These are phyloP conservation scores for Alternaria tenuissima DNA, from an alignment of 2,329 filamentous ascomycete genomes.

Conservation along the genomic window DNA sequence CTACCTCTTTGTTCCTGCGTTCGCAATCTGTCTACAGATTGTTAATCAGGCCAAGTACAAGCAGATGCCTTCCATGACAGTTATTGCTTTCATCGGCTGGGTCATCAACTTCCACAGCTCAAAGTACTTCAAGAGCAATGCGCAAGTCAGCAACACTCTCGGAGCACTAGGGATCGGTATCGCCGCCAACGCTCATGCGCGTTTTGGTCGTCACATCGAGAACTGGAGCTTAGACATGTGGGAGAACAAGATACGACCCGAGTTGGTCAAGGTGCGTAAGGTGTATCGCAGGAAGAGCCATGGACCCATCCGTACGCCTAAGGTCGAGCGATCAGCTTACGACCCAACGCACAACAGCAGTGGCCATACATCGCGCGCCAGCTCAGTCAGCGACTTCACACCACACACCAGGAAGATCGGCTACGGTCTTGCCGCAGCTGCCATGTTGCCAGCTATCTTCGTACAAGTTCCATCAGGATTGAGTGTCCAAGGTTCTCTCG, in stretches of 20 bases:
- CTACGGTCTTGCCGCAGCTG: slow-evolving; percentile 82
- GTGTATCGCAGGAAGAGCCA: slow-evolving; percentile 31
- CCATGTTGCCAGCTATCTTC: slow-evolving; percentile 88
- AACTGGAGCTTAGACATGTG: slow-evolving; percentile 65
- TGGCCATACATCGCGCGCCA: slow-evolving; percentile 28
- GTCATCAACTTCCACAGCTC: slow-evolving; percentile 77
- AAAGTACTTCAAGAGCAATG: slow-evolving; percentile 71
- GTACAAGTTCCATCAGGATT: slow-evolving; percentile 69
- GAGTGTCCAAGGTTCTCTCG: slow-evolving; percentile 64
- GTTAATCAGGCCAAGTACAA: slow-evolving; percentile 85
- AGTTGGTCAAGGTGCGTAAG: slow-evolving; percentile 40
- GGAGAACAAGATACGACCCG: slow-evolving; percentile 59
- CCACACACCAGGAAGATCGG: slow-evolving; percentile 56
- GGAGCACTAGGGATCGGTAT: slow-evolving; percentile 80
- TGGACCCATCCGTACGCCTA: slow-evolving; percentile 22
- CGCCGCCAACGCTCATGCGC: slow-evolving; percentile 79
- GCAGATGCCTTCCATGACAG: slow-evolving; percentile 77
- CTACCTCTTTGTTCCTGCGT: slow-evolving; percentile 77
- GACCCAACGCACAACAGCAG: slow-evolving; percentile 28
- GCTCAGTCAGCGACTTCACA: slow-evolving; percentile 36
- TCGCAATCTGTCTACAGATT: slow-evolving; percentile 75
- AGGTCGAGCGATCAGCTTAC: slow-evolving; percentile 33
- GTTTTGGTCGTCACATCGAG: slow-evolving; percentile 67
- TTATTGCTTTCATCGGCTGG: slow-evolving; percentile 78
- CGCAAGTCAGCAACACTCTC: slow-evolving; percentile 79